Percentiles rank a stretch among this genome's conserved stretches.
These are phyloP conservation scores for Colletotrichum phormii DNA, from an alignment of 2,329 filamentous ascomycete species.

Conservation along the genomic window DNA sequence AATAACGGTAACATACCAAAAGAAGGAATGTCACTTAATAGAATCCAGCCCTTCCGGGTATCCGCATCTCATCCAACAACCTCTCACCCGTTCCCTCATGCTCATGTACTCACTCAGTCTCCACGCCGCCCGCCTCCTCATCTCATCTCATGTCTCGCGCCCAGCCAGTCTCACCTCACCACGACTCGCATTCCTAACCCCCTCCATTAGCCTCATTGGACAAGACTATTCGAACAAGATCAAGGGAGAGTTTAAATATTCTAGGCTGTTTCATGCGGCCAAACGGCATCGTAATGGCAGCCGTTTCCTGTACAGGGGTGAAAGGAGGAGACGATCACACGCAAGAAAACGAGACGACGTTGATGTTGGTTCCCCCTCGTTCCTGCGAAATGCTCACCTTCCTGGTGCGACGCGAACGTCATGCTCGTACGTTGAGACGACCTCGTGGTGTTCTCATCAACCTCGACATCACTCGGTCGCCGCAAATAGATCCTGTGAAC, in stretches of 20 bases:
- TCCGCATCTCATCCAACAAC: neutral
- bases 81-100: neutral
- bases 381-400: neutral
- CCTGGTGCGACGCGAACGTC: neutral
- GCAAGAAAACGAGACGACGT: slow-evolving; percentile 9
- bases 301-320: neutral
- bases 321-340: slow-evolving; percentile 3
- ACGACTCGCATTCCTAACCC: slow-evolving; percentile 16
- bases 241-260: slow-evolving; percentile 21
- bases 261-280: slow-evolving; percentile 32
- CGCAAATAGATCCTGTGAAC: neutral
- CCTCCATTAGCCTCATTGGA: slow-evolving; percentile 14
- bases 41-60: neutral
- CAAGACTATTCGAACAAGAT: slow-evolving; percentile 17
- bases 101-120: neutral
- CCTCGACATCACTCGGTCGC: neutral
- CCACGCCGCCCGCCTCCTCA: slow-evolving; percentile 3
- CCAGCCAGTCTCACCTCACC: slow-evolving; percentile 8
- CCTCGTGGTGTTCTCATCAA: neutral
- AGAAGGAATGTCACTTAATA: neutral
- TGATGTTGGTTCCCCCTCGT: slow-evolving; percentile 12
- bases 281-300: slow-evolving; percentile 13
- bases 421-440: neutral
- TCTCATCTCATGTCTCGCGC: slow-evolving; percentile 28
- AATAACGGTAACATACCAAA: neutral